These are phyloP conservation scores for Durio zibethinus DNA, from an alignment of 345 rosid genomes.

Conservation along the genomic window DNA sequence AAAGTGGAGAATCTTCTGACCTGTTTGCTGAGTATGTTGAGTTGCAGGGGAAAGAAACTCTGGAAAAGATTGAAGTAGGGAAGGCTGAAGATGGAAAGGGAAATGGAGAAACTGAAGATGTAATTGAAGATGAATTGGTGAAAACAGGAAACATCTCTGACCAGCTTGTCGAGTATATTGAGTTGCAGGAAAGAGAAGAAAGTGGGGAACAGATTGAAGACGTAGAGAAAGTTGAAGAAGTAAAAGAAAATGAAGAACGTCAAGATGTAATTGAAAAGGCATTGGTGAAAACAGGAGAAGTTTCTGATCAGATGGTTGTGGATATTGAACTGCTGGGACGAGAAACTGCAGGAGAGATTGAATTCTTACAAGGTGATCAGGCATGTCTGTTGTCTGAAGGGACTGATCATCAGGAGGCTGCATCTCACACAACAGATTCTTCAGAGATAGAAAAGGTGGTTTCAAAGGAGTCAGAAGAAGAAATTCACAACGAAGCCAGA, in stretches of 20 bases:
- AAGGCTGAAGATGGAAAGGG: neutral
- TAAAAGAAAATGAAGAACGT: neutral
- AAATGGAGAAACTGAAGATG: conserved; percentile 5
- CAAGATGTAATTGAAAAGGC: conserved; percentile 6
- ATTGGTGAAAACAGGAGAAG: neutral
- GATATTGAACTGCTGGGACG: conserved; percentile 3
- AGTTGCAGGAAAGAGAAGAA: neutral
- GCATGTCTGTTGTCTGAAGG: neutral
- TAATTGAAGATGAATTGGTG: conserved; percentile 9
- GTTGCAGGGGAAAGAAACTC: neutral
- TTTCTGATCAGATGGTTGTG: conserved; percentile 8
- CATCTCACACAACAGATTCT: neutral
- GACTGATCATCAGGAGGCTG: neutral
- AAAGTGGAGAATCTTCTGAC: neutral
- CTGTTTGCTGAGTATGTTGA: neutral
- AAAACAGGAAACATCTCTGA: neutral
- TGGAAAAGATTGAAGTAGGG: neutral
- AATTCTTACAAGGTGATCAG: conserved; percentile 5
- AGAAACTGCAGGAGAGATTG: conserved; percentile 8
- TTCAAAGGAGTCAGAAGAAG: conserved; percentile 9
- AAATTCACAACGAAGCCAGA: neutral
- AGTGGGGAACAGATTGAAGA: neutral
- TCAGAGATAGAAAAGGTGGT: conserved; percentile 10
- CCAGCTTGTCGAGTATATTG: neutral
- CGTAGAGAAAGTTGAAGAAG: neutral